Base-by-base conservation (phyloP, 176 grass and related monocot species). In the Aegilops longissima region DNA sequence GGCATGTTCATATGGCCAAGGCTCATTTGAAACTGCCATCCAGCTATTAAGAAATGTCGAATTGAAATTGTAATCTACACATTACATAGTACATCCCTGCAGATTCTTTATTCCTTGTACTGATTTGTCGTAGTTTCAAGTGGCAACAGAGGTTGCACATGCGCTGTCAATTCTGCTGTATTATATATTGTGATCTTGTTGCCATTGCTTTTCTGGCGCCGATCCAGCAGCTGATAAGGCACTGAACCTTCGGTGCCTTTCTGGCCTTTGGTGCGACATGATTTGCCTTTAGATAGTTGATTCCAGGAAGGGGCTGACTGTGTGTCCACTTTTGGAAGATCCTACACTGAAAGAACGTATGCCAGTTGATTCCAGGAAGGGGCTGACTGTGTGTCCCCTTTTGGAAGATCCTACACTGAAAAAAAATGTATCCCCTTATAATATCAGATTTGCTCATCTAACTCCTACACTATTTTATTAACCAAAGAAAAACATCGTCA, bases 41-140 rank as follows among this genome's bases (percentile, higher is more conserved):
- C 58, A 88, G 76, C 36, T 85, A 27, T 31, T 56, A 64, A 77
- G 70, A 51, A 88, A 58, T 45, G 63, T 82, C 52, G 7, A 78
- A 56, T 85, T 72, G 24, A 88, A 88, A 70, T 66, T 88, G 86
- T 91, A 88, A 88, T 88, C 38, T 88, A 72, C 82, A 70, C 36
- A 91, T 62, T 51, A 69, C 12, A 75, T 75, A 18, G 5, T 54
- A 8, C 44, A 54, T 63, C 9, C 61, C 65, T 29, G n/a, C 52
- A 85, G 66, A 85, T 89, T 89, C 61, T 21, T 89, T 69, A 80
- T 86, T 86, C 34, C 6, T 78, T 78, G 21, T 34, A 25, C 73
- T 66, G 18, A 10, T 35, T 61, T 90, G 78, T 20, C 18, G 11
- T 25, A 74, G 59, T 84, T 20, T 17, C 25, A 45, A 68, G 42